Conservation (phyloP, 345 rosid species). For the Gossypium herbaceum region DNA sequence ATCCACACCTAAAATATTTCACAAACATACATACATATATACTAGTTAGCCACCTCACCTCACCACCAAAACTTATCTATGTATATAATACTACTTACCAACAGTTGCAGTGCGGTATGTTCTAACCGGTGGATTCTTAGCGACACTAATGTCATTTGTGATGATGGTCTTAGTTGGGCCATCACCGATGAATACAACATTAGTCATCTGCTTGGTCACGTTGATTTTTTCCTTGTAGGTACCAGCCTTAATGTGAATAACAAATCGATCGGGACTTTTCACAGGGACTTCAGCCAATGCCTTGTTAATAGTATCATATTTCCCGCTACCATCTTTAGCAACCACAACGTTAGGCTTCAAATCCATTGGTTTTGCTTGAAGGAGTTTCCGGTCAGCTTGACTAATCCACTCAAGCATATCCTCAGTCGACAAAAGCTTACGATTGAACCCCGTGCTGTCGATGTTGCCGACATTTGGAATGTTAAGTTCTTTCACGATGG, state of each 20-base stretch:
- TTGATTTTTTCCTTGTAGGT: background rate
- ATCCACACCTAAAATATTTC: background rate
- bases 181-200: background rate
- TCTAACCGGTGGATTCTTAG: background rate
- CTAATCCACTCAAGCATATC: background rate
- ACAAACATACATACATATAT: background rate
- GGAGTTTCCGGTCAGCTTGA: background rate
- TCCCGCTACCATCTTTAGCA: background rate
- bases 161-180: background rate
- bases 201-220: constrained; percentile 11
- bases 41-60: background rate
- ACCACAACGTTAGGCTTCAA: background rate
- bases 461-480: constrained; percentile 13
- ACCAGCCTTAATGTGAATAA: background rate
- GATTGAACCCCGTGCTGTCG: background rate
- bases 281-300: background rate
- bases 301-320: background rate
- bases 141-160: background rate
- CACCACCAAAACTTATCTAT: background rate
- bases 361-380: background rate
- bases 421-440: constrained; percentile 28
- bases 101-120: constrained; percentile 41
- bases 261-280: background rate
- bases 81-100: constrained; percentile 30
- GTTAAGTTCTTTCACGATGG: constrained; percentile 27